phyloP scores from a whole-genome alignment of 768 basidiomycete species.

The Rhizopogon vesiculosus region DNA sequence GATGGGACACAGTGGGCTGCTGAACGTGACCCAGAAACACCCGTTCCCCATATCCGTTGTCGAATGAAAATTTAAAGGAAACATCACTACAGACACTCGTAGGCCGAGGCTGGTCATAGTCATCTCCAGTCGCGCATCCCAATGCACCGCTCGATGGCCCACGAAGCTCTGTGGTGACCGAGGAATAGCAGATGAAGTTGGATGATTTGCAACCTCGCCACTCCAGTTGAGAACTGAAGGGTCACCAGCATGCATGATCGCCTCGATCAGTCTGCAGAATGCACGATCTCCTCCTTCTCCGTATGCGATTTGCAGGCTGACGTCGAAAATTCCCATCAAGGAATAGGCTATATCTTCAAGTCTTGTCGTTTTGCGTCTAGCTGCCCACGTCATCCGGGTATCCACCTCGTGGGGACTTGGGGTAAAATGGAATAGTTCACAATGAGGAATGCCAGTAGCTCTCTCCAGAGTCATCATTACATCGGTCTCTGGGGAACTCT shows the following conservation, averaged over 20 bases:
- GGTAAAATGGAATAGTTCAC: slow-evolving; percentile 7
- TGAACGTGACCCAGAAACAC: too few relatives aligned
- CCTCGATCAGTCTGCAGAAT: slow-evolving; percentile 14
- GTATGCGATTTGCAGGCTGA: slow-evolving; percentile 18
- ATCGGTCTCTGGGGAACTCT: slow-evolving; percentile 6
- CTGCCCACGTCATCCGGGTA: slow-evolving; percentile 19
- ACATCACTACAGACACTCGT: not conserved
- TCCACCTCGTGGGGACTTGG: slow-evolving; percentile 9
- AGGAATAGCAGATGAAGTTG: too few relatives aligned
- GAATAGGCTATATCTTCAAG: slow-evolving; percentile 20
- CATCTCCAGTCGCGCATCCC: not conserved
- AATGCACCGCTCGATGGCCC: too few relatives aligned
- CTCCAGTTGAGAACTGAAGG: slow-evolving; percentile 3
- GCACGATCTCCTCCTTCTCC: slow-evolving; percentile 20
- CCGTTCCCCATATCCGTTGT: too few relatives aligned
- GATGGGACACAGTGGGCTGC: too few relatives aligned
- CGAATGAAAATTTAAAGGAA: not conserved
- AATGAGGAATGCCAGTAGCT: slow-evolving; percentile 13
- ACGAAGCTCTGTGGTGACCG: too few relatives aligned
- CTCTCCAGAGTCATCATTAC: slow-evolving; percentile 1
- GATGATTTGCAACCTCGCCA: not conserved
- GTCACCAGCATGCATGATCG: not conserved
- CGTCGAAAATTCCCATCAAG: slow-evolving; percentile 20
- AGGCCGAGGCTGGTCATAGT: not conserved
- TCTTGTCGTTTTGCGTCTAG: slow-evolving; percentile 18